Evolutionary conservation across 2,329 filamentous ascomycete species (phyloP).

Genomic region (Ilyonectria sp.): DNA sequence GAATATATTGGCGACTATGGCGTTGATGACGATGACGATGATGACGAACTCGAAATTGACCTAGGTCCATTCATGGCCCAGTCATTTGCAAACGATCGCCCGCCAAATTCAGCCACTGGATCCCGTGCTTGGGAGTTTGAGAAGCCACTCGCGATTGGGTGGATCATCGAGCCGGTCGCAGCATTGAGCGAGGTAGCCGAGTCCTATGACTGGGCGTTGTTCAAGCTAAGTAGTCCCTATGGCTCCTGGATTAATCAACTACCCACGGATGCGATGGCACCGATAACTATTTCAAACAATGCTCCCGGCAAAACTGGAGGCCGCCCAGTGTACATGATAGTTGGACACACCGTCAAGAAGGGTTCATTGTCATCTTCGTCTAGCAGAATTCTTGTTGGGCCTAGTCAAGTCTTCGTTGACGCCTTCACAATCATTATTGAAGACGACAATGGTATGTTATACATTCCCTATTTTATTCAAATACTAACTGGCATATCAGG

Average conservation of each 20-base stretch:
- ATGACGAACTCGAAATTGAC: neutral
- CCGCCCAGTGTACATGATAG: neutral
- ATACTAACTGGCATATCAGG: neutral
- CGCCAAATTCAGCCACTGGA: too few species aligned
- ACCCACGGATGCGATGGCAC: neutral
- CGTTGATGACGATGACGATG: neutral
- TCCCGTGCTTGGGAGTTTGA: neutral
- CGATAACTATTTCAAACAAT: neutral
- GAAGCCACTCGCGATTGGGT: neutral
- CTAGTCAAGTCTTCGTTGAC: neutral
- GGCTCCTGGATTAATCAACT: neutral
- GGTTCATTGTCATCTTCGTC: neutral
- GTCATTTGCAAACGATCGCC: too few species aligned
- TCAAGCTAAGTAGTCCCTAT: neutral
- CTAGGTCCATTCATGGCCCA: too few species aligned
- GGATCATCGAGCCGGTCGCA: neutral
- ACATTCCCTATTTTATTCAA: neutral
- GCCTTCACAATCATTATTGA: neutral
- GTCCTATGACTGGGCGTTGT: neutral
- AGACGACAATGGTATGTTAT: neutral
- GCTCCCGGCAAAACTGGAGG: neutral
- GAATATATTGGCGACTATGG: neutral
- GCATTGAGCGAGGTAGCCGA: neutral
- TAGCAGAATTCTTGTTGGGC: neutral
- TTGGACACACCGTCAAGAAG: neutral